Evolutionary conservation across 768 basidiomycete species (phyloP).

Genomic region (Boletus rex-veris): DNA sequence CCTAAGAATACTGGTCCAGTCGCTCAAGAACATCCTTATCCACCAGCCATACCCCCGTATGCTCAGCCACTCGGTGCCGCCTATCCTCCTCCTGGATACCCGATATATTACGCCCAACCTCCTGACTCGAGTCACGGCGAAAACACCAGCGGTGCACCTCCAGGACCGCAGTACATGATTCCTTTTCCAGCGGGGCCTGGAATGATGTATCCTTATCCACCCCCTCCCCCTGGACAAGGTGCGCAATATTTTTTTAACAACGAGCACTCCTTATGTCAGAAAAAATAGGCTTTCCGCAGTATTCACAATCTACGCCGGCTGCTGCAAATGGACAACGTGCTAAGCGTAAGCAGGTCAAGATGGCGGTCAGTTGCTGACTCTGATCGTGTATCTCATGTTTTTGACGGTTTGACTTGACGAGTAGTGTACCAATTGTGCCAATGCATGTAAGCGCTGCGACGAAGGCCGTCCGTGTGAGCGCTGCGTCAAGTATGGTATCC

Average conservation of each 20-base stretch:
- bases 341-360: conserved; percentile 58
- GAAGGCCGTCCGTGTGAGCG: conserved; percentile 60
- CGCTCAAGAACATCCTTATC: conserved; percentile 34
- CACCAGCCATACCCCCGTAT: conserved; percentile 28
- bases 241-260: conserved; percentile 8
- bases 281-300: conserved; percentile 32
- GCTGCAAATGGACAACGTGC: conserved; percentile 25
- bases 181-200: conserved; percentile 39
- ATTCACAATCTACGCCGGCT: conserved; percentile 22
- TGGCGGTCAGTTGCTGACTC: conserved; percentile 42
- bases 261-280: conserved; percentile 11
- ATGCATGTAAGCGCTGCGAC: conserved; percentile 56
- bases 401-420: conserved; percentile 1
- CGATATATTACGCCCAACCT: conserved; percentile 32
- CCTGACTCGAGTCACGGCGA: conserved; percentile 32
- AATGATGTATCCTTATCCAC: conserved; percentile 43
- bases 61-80: conserved; percentile 25
- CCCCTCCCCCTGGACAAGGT: conserved; percentile 39
- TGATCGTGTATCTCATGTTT: background rate
- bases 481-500: conserved; percentile 60
- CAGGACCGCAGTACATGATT: conserved; percentile 35
- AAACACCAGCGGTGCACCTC: conserved; percentile 28
- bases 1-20: conserved; percentile 33
- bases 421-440: conserved; percentile 56
- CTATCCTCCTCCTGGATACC: conserved; percentile 33